Conservation (phyloP, 176 grass and related monocot species). For the Aegilops bicornis region DNA sequence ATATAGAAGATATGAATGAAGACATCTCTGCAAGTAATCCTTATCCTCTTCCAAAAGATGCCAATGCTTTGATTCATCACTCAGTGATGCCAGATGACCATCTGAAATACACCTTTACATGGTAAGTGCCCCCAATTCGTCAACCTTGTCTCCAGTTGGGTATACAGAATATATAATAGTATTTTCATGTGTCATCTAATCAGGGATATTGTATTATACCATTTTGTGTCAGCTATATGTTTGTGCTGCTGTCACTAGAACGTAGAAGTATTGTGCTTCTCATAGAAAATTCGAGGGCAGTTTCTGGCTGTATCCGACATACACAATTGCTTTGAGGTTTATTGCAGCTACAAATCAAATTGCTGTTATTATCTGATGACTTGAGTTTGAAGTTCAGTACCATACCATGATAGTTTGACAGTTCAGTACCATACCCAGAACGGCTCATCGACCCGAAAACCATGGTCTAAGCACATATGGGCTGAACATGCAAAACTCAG, state of each 20-base stretch:
- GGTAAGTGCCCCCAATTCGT: slow-evolving; percentile 38
- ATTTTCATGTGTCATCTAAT: background rate
- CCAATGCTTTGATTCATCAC: slow-evolving; percentile 73
- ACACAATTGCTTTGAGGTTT: background rate
- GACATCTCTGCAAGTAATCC: slow-evolving; percentile 64
- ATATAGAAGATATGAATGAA: slow-evolving; percentile 85
- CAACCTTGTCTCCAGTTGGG: background rate
- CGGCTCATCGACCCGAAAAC: too few relatives aligned
- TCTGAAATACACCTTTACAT: slow-evolving; percentile 85
- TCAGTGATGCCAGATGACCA: slow-evolving; percentile 94
- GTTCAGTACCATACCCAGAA: background rate
- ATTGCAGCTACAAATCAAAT: background rate
- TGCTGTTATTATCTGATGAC: background rate
- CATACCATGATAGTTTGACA: slow-evolving; percentile 1
- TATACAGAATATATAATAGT: slow-evolving; percentile 2
- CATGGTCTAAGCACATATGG: background rate
- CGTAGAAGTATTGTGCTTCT: background rate
- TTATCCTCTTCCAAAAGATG: slow-evolving; percentile 97
- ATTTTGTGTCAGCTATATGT: slow-evolving; percentile 2
- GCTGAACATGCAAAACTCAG: background rate
- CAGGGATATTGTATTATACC: background rate
- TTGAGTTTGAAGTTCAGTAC: slow-evolving; percentile 10
- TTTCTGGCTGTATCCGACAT: background rate
- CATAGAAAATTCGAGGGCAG: background rate
- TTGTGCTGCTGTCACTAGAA: background rate